These are phyloP conservation scores for Tremella mesenterica DNA, from an alignment of 768 basidiomycete species.

Conservation along the genomic window DNA sequence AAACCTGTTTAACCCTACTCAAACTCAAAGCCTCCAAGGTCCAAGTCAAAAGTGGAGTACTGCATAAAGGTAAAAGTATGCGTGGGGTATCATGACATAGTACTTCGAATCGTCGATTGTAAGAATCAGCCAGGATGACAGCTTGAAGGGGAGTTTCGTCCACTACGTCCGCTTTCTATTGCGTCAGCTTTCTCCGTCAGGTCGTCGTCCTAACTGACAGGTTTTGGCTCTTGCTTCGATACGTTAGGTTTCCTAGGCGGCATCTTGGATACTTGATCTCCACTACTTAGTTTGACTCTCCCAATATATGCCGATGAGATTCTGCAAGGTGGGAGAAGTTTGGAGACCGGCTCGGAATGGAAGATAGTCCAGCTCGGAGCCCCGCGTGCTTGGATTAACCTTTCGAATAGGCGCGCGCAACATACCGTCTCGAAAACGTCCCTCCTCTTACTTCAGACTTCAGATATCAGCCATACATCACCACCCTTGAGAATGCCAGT, in stretches of 20 bases:
- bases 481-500: no score
- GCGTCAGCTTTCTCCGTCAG: constrained; percentile 7
- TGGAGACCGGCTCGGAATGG: no score
- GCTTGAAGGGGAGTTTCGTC: constrained; percentile 81
- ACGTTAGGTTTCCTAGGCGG: constrained; percentile 27
- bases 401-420: no score
- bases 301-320: no score
- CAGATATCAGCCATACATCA: no score
- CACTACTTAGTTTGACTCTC: no score
- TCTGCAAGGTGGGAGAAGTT: no score
- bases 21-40: constrained; percentile 89
- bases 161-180: constrained; percentile 34
- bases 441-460: no score
- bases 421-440: no score
- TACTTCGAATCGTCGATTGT: constrained; percentile 85
- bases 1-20: constrained; percentile 93
- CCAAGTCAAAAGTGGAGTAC: constrained; percentile 88
- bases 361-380: no score
- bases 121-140: constrained; percentile 90
- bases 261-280: constrained; percentile 16
- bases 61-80: constrained; percentile 86
- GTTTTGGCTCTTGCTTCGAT: constrained; percentile 16
- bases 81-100: constrained; percentile 80
- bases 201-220: constrained; percentile 9
- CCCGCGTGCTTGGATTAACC: no score